phyloP scores from a whole-genome alignment of 495 filamentous ascomycete genomes.

The Xylaria bambusicola region DNA sequence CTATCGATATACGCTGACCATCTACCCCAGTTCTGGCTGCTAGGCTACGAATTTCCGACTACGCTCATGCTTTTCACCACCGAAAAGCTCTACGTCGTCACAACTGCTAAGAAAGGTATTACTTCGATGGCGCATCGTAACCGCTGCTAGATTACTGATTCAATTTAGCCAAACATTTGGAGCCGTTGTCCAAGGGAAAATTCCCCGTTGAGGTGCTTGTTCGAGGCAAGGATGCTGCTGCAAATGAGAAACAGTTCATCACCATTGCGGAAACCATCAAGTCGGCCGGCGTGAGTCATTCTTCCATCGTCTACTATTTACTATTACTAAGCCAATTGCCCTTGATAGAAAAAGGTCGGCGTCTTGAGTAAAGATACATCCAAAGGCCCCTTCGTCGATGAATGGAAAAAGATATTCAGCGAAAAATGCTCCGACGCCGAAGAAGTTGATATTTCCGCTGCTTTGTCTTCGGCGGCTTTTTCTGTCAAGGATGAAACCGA shows the following conservation, averaged over 20 bases:
- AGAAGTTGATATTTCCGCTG: conserved; percentile 81
- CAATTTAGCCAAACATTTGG: conserved; percentile 80
- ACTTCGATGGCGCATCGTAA: background rate
- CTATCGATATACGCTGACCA: background rate
- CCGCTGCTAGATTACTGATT: background rate
- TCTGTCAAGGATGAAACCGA: conserved; percentile 97
- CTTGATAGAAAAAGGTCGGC: conserved; percentile 85
- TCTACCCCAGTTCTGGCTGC: conserved; percentile 80
- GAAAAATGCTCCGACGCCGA: conserved; percentile 81
- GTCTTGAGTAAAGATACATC: conserved; percentile 80
- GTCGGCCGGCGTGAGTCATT: conserved; percentile 71
- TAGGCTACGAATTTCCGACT: conserved; percentile 98
- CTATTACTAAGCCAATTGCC: background rate
- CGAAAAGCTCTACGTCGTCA: conserved; percentile 85
- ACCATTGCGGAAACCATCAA: conserved; percentile 85
- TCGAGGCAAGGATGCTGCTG: conserved; percentile 82
- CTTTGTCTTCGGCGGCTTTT: conserved; percentile 79
- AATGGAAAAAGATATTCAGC: conserved; percentile 83
- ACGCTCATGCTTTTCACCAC: conserved; percentile 89
- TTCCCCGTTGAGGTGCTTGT: conserved; percentile 87
- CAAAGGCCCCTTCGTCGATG: conserved; percentile 87
- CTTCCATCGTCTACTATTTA: background rate
- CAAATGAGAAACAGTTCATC: conserved; percentile 83
- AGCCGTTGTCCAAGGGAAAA: conserved; percentile 88
- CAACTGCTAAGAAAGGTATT: conserved; percentile 93